These are phyloP conservation scores for Rhodocollybia butyracea DNA, from an alignment of 768 basidiomycete genomes.

Conservation along the genomic window DNA sequence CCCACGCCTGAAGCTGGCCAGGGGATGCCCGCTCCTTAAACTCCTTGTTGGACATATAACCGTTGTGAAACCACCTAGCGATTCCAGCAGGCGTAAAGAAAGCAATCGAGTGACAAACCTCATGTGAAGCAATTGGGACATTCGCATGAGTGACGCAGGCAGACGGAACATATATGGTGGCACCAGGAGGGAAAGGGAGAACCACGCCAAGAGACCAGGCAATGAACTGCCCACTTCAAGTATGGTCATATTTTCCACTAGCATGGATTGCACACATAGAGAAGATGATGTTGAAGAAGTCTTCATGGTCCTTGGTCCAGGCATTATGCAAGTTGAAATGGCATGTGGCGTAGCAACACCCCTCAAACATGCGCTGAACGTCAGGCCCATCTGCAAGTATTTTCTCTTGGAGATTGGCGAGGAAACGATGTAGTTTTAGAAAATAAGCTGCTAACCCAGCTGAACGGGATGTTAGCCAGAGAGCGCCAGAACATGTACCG, in stretches of 20 bases:
- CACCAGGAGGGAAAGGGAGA: slow-evolving; percentile 12
- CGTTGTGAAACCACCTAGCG: background rate
- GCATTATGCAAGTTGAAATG: background rate
- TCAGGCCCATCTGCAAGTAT: background rate
- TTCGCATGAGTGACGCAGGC: slow-evolving; percentile 10
- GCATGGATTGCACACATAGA: slow-evolving; percentile 20
- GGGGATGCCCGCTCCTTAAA: background rate
- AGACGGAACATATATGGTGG: slow-evolving; percentile 13
- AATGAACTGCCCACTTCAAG: slow-evolving; percentile 12
- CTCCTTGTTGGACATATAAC: background rate
- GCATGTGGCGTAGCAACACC: background rate
- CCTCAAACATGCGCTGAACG: background rate
- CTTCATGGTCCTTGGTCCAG: background rate
- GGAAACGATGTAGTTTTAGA: background rate
- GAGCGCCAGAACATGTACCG: too few species aligned
- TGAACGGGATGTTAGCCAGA: background rate
- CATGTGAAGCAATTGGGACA: background rate
- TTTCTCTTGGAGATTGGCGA: background rate
- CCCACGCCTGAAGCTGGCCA: background rate
- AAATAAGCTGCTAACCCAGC: background rate
- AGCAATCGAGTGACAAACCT: background rate
- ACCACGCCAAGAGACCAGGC: slow-evolving; percentile 5
- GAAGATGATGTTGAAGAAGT: slow-evolving; percentile 15
- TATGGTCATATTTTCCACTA: background rate
- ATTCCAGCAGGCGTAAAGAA: background rate